Base-by-base conservation (phyloP, 768 basidiomycete genomes). In the Russula sp. region DNA sequence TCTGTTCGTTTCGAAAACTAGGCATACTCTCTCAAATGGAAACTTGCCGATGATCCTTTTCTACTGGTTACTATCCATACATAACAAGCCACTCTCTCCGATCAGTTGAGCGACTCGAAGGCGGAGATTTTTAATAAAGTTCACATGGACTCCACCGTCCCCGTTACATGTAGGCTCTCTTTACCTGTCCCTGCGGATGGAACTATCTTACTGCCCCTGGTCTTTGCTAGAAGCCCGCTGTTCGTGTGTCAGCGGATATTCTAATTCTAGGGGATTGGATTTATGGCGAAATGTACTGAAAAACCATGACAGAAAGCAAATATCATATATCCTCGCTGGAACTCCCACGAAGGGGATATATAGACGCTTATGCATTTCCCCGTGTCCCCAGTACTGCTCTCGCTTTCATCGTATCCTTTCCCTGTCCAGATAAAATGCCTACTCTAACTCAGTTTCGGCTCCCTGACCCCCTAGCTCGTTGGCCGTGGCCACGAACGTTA, bases 401-500 rank as follows among this genome's bases (percentile, higher is more conserved):
- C 20, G 28, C 5, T n/a, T 42, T 38, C 38, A 34, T 34, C 34
- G 9, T 26, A 8, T 10, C 8, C 13, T 13, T 44, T 46, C 44
- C 6, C 18, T 6, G 20, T 22, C 13, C 13, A 42, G 20, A 20
- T 16, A 0, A 14, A 6, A 57, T 57, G 61, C 24, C 61, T 7
- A 20, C 28, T 32, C 48, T 5, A 14, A 10, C 54, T n/a, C 50
- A 62, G 51, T 67, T 75, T 55, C 67, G 69, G 53, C 71, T 81
- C 40, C 80, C 80, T 10, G 73, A 78, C 30, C 77, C 76, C 9
- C 71, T 83, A 48, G 64, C 64, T 18, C 69, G 69, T 14, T 83
- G 81, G 81, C 79, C 80, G 5, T 81, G 78, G 79, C 70, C 67
- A 6, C 76, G 80, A 5, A 60, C 48, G 38, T 65, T 81, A 48